Evolutionary conservation across 2,329 filamentous ascomycete genomes (phyloP), one percentile per base, ranked within the genome.

Genomic region (Cordyceps pruinosa): DNA sequence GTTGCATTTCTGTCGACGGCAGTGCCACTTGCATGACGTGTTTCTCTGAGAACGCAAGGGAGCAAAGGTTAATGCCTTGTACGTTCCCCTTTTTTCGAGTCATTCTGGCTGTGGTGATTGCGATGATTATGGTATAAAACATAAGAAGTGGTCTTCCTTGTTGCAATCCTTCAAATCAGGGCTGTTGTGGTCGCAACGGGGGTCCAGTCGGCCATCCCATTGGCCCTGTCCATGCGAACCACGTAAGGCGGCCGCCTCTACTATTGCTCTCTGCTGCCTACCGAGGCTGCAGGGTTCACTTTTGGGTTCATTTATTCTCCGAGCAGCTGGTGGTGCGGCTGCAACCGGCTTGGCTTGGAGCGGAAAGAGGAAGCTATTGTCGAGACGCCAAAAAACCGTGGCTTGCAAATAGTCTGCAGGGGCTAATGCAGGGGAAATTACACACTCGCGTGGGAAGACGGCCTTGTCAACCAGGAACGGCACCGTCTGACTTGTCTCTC

Each of bases 351-450:
- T 30, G 25, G 37, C 26, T 30, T 15, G 25, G 32, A 34, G 15
- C 4, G 32, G 10, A 3, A 34, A 5, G 32, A 34, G 10, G 32
- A 37, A n/a, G n/a, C n/a, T n/a, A n/a, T n/a, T n/a, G 5, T 37
- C 37, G 37, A 26, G 30, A 25, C n/a, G 5, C 21, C 17, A 13
- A 37, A 35, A 48, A 41, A 56, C 42, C 10, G 53, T 56, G 53
- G 53, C 53, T 56, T 56, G 45, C 34, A 56, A 55, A 48, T 56
- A 56, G 45, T 45, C 13, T 37, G 17, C 45, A 34, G 26, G 23
- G 45, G 35, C 53, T 56, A 42, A 41, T 56, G 53, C 53, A 56
- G 53, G 53, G 53, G 53, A 49, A 49, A 56, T 56, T 41, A 21
- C 44, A 26, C 45, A 26, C 19, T 42, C 9, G 5, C 9, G 39